phyloP scores from a whole-genome alignment of 805 yeast genomes.

The Candida krabiensis region DNA sequence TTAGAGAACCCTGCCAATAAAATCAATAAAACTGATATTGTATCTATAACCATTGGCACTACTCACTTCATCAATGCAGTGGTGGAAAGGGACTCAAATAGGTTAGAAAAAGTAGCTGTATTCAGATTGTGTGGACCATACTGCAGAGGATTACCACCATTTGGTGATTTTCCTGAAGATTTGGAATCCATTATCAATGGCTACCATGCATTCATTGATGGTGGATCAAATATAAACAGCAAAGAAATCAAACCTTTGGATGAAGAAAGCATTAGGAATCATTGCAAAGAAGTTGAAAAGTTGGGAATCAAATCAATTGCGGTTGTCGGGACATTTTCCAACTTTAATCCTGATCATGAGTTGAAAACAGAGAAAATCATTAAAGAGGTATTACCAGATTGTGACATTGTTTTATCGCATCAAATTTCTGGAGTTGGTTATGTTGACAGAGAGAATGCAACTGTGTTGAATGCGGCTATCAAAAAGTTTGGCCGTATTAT shows the following conservation, averaged over 20 bases:
- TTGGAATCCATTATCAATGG: constrained; percentile 33
- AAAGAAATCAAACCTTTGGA: constrained; percentile 32
- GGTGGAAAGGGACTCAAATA: constrained; percentile 40
- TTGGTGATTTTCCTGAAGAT: constrained; percentile 42
- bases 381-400: constrained; percentile 30
- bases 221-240: constrained; percentile 42
- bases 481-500: constrained; percentile 39
- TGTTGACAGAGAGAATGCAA: constrained; percentile 44
- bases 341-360: constrained; percentile 38
- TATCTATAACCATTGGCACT: constrained; percentile 46
- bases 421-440: constrained; percentile 41
- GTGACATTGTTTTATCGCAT: constrained; percentile 36
- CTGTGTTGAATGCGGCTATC: constrained; percentile 44
- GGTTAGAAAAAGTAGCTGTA: constrained; percentile 44
- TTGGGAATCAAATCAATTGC: constrained; percentile 37
- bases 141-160: constrained; percentile 36
- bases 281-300: constrained; percentile 27
- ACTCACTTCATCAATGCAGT: constrained; percentile 51
- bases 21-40: constrained; percentile 25
- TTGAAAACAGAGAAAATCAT: constrained; percentile 31
- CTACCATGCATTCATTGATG: constrained; percentile 33
- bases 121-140: constrained; percentile 44
- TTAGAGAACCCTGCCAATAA: constrained; percentile 22
- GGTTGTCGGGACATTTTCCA: constrained; percentile 39
- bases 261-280: constrained; percentile 16